Evolutionary conservation across 2,329 filamentous ascomycete species (phyloP).

Genomic region (Furcasterigmium furcatum): DNA sequence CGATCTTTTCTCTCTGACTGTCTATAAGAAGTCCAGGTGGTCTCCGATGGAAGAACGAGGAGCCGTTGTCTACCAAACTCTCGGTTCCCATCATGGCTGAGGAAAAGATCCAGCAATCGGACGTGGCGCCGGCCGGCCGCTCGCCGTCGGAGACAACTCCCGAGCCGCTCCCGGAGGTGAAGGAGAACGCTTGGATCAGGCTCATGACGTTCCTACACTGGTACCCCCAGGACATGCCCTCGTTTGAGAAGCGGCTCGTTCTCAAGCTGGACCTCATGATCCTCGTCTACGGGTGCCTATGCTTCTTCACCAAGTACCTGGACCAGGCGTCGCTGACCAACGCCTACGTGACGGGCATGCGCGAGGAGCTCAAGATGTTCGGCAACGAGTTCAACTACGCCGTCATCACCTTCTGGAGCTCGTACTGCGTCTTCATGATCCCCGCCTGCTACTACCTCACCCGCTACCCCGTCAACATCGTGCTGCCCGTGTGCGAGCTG

Average conservation of each 20-base stretch:
- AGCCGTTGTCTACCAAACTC: too few relatives aligned
- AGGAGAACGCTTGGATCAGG: conserved; percentile 19
- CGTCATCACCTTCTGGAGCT: conserved; percentile 27
- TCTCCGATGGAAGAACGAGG: too few relatives aligned
- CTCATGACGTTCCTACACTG: conserved; percentile 23
- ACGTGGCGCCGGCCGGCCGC: neutral
- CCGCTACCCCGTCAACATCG: conserved; percentile 28
- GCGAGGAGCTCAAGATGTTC: conserved; percentile 24
- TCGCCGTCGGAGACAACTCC: neutral
- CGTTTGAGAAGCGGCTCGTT: conserved; percentile 27
- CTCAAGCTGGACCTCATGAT: conserved; percentile 33
- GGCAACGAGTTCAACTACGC: conserved; percentile 29
- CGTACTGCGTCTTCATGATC: conserved; percentile 36
- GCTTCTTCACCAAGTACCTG: conserved; percentile 36
- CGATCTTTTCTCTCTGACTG: too few relatives aligned
- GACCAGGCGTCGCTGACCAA: conserved; percentile 33
- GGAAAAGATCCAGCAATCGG: neutral
- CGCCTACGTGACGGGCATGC: conserved; percentile 35
- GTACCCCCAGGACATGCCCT: conserved; percentile 26
- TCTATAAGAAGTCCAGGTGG: too few relatives aligned
- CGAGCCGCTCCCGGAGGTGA: neutral
- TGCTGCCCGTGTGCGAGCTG: conserved; percentile 23
- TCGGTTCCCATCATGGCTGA: neutral
- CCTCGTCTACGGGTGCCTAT: conserved; percentile 31
- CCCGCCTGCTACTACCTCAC: conserved; percentile 34